These are phyloP conservation scores for Fonsecaea monophora DNA, from an alignment of 2,329 filamentous ascomycete species.

Conservation along the genomic window DNA sequence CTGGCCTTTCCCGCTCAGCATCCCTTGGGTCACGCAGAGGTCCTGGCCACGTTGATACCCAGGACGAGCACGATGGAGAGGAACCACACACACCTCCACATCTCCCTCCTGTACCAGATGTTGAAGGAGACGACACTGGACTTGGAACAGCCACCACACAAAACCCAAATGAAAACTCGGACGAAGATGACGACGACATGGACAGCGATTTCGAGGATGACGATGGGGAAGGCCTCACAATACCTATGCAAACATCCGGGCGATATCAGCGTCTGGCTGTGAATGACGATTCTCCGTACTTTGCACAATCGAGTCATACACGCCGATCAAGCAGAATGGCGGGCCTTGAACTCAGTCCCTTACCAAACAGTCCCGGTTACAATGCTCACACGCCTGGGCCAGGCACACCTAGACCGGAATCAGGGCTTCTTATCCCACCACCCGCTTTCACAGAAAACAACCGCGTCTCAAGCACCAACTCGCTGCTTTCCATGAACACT, in stretches of 20 bases:
- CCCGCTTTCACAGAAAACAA: slow-evolving; percentile 25
- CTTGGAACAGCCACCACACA: slow-evolving; percentile 42
- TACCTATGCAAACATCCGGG: slow-evolving; percentile 23
- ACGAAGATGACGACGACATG: slow-evolving; percentile 28
- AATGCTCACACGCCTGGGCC: slow-evolving; percentile 43
- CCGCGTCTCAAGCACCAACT: slow-evolving; percentile 42
- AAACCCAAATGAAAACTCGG: slow-evolving; percentile 45
- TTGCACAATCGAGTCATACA: slow-evolving; percentile 33
- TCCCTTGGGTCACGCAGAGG: slow-evolving; percentile 51
- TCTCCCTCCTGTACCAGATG: slow-evolving; percentile 30
- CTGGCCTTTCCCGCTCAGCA: slow-evolving; percentile 43
- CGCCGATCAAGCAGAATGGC: slow-evolving; percentile 37
- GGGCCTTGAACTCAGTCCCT: slow-evolving; percentile 21
- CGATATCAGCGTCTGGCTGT: slow-evolving; percentile 27
- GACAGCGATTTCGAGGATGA: slow-evolving; percentile 22
- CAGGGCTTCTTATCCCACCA: slow-evolving; percentile 41
- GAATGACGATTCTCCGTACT: slow-evolving; percentile 30
- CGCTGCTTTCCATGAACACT: slow-evolving; percentile 61
- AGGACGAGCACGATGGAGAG: slow-evolving; percentile 42
- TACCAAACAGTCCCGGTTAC: slow-evolving; percentile 6
- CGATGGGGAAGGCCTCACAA: slow-evolving; percentile 30
- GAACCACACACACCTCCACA: slow-evolving; percentile 35
- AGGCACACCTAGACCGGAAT: slow-evolving; percentile 44
- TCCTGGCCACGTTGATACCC: slow-evolving; percentile 46
- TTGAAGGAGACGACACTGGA: slow-evolving; percentile 44